Evolutionary conservation across 345 rosid species (phyloP).

Genomic region (Hibiscus trionum): DNA sequence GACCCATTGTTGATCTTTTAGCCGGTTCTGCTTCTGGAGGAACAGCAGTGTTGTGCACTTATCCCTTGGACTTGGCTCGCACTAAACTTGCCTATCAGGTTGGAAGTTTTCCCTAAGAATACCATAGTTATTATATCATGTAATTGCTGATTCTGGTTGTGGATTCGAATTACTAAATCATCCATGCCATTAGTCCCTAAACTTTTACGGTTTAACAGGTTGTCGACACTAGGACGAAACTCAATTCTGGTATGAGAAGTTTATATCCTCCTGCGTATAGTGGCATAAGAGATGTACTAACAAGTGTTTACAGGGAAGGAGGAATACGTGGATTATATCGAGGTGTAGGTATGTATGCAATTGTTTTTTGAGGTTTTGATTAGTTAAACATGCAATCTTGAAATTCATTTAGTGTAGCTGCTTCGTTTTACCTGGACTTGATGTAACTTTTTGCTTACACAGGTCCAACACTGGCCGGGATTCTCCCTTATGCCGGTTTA

Average conservation of each 20-base stretch:
- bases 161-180: no score
- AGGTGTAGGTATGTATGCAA: background rate
- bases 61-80: background rate
- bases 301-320: background rate
- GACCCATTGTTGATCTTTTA: background rate
- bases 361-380: background rate
- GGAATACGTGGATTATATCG: background rate
- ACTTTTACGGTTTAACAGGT: background rate
- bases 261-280: background rate
- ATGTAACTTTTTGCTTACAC: background rate
- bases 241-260: background rate
- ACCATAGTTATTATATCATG: background rate
- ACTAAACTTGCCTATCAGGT: background rate
- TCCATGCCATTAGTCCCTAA: no score
- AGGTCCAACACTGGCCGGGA: background rate
- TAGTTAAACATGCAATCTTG: background rate
- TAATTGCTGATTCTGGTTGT: no score
- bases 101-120: background rate
- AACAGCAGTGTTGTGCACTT: background rate
- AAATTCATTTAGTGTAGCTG: background rate
- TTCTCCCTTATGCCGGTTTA: background rate
- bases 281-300: background rate
- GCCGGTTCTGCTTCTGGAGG: background rate
- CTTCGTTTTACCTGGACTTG: background rate
- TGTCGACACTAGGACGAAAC: background rate